Percentiles rank a stretch among this genome's conserved stretches.
Evolutionary conservation across 2,329 filamentous ascomycete species (phyloP).

Genomic region (Sarocladium kiliense): DNA sequence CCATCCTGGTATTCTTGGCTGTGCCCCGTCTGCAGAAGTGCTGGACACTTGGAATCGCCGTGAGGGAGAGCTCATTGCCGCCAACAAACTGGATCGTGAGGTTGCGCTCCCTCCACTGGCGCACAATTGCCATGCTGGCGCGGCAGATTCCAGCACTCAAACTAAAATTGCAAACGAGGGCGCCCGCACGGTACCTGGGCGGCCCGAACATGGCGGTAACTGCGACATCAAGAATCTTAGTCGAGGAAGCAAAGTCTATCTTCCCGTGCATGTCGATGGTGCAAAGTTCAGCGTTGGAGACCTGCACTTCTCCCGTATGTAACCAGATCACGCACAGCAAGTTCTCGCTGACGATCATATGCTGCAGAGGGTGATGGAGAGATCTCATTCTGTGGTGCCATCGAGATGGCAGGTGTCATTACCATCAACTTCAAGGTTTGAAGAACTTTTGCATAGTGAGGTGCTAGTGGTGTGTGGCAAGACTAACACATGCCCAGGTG

Average conservation of each 20-base stretch:
- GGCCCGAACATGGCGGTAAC: constrained; percentile 85
- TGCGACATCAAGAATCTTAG: constrained; percentile 88
- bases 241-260: constrained; percentile 74
- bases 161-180: constrained; percentile 70
- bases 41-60: constrained; percentile 79
- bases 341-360: neutral
- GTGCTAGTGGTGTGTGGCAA: neutral
- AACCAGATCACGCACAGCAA: too few species aligned
- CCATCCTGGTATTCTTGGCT: constrained; percentile 87
- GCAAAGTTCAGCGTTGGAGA: constrained; percentile 91
- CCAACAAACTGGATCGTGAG: constrained; percentile 40
- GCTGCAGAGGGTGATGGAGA: constrained; percentile 73
- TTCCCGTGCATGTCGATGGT: constrained; percentile 80
- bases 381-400: constrained; percentile 83
- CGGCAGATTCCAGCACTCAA: constrained; percentile 51
- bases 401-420: constrained; percentile 90
- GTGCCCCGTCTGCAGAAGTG: constrained; percentile 74
- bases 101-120: constrained; percentile 76
- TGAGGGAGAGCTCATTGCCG: constrained; percentile 68
- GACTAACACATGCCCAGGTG: neutral
- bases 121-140: constrained; percentile 67
- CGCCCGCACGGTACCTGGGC: constrained; percentile 77
- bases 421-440: constrained; percentile 74
- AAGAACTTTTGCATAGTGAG: neutral
- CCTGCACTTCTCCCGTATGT: constrained; percentile 66